Conservation (phyloP, 441 rosid species). For the Flueggea neowawraea region DNA sequence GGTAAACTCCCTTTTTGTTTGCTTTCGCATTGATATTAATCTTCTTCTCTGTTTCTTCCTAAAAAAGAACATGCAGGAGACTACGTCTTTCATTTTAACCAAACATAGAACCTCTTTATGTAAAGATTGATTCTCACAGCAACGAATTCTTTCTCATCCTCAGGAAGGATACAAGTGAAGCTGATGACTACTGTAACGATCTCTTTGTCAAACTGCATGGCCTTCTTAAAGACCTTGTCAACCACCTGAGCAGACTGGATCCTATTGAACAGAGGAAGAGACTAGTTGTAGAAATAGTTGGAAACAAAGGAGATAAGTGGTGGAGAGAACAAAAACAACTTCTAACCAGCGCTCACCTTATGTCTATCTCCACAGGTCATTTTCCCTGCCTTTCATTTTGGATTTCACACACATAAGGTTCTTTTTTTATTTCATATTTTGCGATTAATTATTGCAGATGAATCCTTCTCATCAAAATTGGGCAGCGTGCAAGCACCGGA, state of each 20-base stretch:
- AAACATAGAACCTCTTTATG: too few relatives aligned
- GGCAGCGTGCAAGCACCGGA: conserved; percentile 30
- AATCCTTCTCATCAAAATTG: conserved; percentile 43
- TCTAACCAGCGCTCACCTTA: conserved; percentile 23
- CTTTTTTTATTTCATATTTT: too few relatives aligned
- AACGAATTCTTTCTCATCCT: neutral
- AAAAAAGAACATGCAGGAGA: too few relatives aligned
- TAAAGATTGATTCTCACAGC: too few relatives aligned
- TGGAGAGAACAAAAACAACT: conserved; percentile 21
- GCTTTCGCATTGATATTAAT: too few relatives aligned
- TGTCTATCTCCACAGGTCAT: conserved; percentile 62
- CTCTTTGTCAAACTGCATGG: conserved; percentile 56
- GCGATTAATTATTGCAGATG: conserved; percentile 35
- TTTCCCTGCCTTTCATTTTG: neutral
- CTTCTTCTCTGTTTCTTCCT: too few relatives aligned
- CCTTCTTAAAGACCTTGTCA: conserved; percentile 52
- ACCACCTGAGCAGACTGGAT: conserved; percentile 17
- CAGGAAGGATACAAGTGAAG: conserved; percentile 33
- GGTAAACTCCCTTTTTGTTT: conserved; percentile 23
- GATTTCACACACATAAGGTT: too few relatives aligned
- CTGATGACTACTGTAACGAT: conserved; percentile 31
- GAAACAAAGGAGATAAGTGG: conserved; percentile 41
- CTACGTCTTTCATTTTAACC: too few relatives aligned
- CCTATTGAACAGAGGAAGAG: conserved; percentile 24
- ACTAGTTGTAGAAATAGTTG: conserved; percentile 30